A percentile compares a stretch with the other conserved stretches of the same genome.
Evolutionary conservation across 2,329 filamentous ascomycete species (phyloP).

Genomic region (Diaporthe nobilis): DNA sequence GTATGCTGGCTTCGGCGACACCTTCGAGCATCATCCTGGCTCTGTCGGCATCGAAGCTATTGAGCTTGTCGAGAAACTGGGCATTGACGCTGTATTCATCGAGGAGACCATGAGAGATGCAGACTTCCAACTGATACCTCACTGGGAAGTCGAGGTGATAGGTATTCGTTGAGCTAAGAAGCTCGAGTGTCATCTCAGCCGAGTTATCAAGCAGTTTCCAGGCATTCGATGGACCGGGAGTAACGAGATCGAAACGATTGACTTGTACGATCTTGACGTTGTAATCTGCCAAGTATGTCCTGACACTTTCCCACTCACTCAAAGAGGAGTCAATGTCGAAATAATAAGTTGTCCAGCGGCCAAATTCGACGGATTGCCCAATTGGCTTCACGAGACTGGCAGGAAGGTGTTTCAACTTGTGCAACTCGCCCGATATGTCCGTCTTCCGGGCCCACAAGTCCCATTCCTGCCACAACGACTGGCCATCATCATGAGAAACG

Average conservation of each 20-base stretch:
- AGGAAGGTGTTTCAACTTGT: conserved; percentile 50
- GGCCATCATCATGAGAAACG: conserved; percentile 52
- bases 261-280: conserved; percentile 68
- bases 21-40: conserved; percentile 82
- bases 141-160: conserved; percentile 76
- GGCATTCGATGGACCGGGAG: conserved; percentile 25
- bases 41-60: conserved; percentile 56
- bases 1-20: conserved; percentile 74
- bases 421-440: conserved; percentile 57
- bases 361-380: conserved; percentile 62
- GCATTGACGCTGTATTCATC: conserved; percentile 80
- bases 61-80: conserved; percentile 77
- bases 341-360: conserved; percentile 70
- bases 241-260: conserved; percentile 28
- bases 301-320: conserved; percentile 58
- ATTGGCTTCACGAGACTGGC: conserved; percentile 57
- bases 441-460: conserved; percentile 66
- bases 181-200: conserved; percentile 42
- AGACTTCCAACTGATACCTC: conserved; percentile 93
- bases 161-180: conserved; percentile 54
- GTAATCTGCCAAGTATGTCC: conserved; percentile 75
- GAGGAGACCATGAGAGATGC: conserved; percentile 83
- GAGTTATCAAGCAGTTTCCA: conserved; percentile 39
- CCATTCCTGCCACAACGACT: conserved; percentile 54
- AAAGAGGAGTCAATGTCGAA: conserved; percentile 56